Base-by-base conservation (phyloP, 1,139 yeast genomes). In the Suhomyces chickasaworum region DNA sequence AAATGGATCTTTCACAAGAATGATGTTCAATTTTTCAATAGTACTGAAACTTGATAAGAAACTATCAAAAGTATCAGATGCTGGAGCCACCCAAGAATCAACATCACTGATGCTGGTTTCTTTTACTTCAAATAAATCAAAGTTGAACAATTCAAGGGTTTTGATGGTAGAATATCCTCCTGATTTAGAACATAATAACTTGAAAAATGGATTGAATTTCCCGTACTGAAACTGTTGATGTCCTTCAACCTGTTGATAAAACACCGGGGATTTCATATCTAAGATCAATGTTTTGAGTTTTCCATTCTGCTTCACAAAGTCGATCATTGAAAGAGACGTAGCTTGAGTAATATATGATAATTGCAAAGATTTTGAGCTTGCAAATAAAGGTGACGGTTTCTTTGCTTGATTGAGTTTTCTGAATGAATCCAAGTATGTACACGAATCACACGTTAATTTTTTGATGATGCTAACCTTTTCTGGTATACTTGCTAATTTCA, bases 261-360 rank as follows among this genome's bases (percentile, higher is more conserved):
- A 81, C 7, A 81, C 69, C 25, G 63, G 64, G 16, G 85, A 80
- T 44, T 68, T 66, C 41, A 81, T 58, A 53, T 81, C 86, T 18
- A 82, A 59, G 3, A 69, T 60, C 34, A 81, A 55, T 4, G 64
- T 57, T 2, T 53, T 31, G 44, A 81, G 69, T 31, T 47, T 49
- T 23, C 56, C 54, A 44, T 59, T 61, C 18, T 46, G 54, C 45
- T 59, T 60, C 42, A 62, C 53, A 48, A 71, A 75, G 55, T 78
- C 82, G 39, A 79, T 77, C 30, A 79, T 55, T 2, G 83, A 70
- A 37, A 82, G 64, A 52, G 80, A 84, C 25, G 61, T 67, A 22
- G 71, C 72, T 15, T 76, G 67, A 21, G 61, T 59, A 12, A 81
- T 60, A 31, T 71, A 63, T 10, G 63, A 48, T 29, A 82, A 60